Evolutionary conservation across 225 moss, liverwort and hornwort species (phyloP), one percentile per base, ranked within the genome.

Genomic region (Neckera pumila): DNA sequence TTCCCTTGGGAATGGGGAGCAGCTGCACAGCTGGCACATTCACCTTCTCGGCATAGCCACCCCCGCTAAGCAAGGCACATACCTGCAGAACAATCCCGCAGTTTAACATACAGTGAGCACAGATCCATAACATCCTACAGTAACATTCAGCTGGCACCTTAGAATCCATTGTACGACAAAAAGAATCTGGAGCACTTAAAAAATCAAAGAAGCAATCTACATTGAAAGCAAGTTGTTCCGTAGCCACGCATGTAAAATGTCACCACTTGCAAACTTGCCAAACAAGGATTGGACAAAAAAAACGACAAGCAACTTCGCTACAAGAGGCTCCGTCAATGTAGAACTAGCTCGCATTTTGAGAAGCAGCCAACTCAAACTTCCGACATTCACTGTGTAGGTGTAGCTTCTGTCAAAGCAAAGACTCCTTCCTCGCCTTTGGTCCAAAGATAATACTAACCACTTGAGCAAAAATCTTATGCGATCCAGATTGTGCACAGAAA

Each of bases 21-120:
- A 96, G 79, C 63, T 94, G 95, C 87, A 90, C 92, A 62, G 93
- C 92, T 42, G 93, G 82, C 40, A 95, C 94, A 70, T 80, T 90
- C 45, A 97, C 94, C 82, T 94, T 95, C 90, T 97, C 96, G n/a
- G 97, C 96, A 91, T 98, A 98, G 57, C 98, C 97, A 84, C 97
- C 97, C 58, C 97, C 97, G 76, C 8, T 87, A 43, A 98, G 97
- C 91, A 98, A 89, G 60, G 98, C 98, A 88, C 97, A 98, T 28
- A 97, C 98, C 96, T 97, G 95, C 87, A 85, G 57, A 56, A 27
- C 65, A 73, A 88, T 82, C 66, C 43, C 61, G 67, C 31, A 66
- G 25, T 20, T 38, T 36, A 33, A 73, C 43, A 76, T 64, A 23
- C 43, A 79, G 73, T 45, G 61, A 76, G 31, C 47, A 64, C 42